Base-by-base conservation (phyloP, 768 basidiomycete species). In the Brasilioporus rufonigricans region DNA sequence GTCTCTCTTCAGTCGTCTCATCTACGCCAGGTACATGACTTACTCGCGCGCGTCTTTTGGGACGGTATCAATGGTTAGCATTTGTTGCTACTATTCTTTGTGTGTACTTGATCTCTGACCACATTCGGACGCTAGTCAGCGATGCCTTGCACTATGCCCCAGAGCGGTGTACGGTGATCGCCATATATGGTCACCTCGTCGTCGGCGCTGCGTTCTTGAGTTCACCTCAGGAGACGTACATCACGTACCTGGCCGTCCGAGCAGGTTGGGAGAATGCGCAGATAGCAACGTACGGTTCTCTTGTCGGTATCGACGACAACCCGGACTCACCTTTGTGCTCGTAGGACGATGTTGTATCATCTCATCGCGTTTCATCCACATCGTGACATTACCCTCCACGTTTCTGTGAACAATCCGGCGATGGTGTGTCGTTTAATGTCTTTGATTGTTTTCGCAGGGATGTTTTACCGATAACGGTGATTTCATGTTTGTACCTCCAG, bases 221-320 rank as follows among this genome's bases (percentile, higher is more conserved):
- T 67, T 90, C 87, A 23, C 91, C 91, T 0, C 80, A 80, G 46
- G 87, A 91, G 66, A 85, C 87, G 4, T 93, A 93, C 62, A 89
- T 93, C 50, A 91, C 89, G 19, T 93, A 91, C 58, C 76, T 93
- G 16, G 86, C 79, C 36, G 91, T 93, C 47, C 84, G 79, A 61
- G 76, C 84, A 18, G 89, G 91, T 11, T 93, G 90, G 90, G 87
- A 92, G 52, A 87, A 86, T 61, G 76, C 83, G 4, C 82, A 86
- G 53, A 87, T 93, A 53, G 90, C 88, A 31, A 86, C 86, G 90
- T 89, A 61, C 11, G 70, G 69, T 43, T 16, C 11, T 29, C 38
- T 18, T 31, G 14, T 33, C 3, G 23, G 13, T 43, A 1, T 14
- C 6, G 19, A 14, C 29, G 41, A n/a, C 18, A 21, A 14, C 19